phyloP scores from a whole-genome alignment of 169 alveolate genomes.

The Cryptosporidium sp. region DNA sequence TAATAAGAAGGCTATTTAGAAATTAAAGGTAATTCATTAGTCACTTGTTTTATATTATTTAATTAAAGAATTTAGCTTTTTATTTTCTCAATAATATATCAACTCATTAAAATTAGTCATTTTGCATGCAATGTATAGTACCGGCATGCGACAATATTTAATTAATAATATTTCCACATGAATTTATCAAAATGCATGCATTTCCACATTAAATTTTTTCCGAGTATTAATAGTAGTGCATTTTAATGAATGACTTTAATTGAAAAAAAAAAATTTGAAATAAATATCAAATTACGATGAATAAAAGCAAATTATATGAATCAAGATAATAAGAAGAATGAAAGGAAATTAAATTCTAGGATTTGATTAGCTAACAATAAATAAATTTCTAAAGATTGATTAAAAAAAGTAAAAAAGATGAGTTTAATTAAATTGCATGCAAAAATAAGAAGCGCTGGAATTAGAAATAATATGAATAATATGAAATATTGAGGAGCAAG shows the following conservation, averaged over 20 bases:
- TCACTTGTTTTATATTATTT: too few relatives aligned
- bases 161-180: neutral
- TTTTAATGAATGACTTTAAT: too few relatives aligned
- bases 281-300: too few relatives aligned
- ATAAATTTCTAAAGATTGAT: neutral
- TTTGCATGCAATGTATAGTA: neutral
- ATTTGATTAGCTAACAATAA: neutral
- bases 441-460: slow-evolving; percentile 27
- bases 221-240: too few relatives aligned
- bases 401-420: neutral
- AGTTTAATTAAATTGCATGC: neutral
- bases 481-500: slow-evolving; percentile 14
- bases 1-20: too few relatives aligned
- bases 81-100: too few relatives aligned
- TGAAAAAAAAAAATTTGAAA: too few relatives aligned
- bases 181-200: neutral
- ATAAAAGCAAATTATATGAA: too few relatives aligned
- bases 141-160: slow-evolving; percentile 1
- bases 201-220: neutral
- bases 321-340: too few relatives aligned
- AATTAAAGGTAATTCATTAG: too few relatives aligned
- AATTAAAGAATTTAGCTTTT: too few relatives aligned
- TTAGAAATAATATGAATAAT: slow-evolving; percentile 17
- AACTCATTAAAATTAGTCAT: neutral
- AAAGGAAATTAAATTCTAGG: neutral